Conservation (phyloP, 2,329 filamentous ascomycete species). For the Fusarium liriodendri region DNA sequence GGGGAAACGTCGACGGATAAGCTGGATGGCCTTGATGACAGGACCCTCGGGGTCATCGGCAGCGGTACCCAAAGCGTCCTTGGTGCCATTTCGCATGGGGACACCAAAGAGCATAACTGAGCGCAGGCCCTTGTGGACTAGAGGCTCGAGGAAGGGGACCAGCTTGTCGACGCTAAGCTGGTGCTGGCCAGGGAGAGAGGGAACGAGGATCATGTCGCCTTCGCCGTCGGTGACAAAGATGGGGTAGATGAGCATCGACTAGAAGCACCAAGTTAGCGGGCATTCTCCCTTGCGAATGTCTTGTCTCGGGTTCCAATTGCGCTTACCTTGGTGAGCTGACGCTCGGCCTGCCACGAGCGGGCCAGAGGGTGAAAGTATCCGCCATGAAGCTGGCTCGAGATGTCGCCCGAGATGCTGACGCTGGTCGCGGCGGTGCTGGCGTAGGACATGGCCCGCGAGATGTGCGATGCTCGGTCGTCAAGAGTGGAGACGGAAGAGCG, state of each 20-base stretch:
- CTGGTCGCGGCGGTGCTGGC: conserved; percentile 75
- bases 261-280: conserved; percentile 28
- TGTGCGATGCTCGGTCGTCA: conserved; percentile 69
- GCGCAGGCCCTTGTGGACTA: conserved; percentile 88
- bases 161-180: conserved; percentile 90
- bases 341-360: conserved; percentile 84
- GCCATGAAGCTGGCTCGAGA: conserved; percentile 85
- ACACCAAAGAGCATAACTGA: conserved; percentile 98
- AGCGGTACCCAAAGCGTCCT: conserved; percentile 90
- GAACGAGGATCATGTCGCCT: conserved; percentile 90
- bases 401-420: conserved; percentile 78
- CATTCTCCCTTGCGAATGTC: background rate
- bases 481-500: conserved; percentile 65
- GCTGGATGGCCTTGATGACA: conserved; percentile 86
- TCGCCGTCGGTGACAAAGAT: conserved; percentile 95
- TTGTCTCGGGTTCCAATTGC: background rate
- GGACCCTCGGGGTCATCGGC: conserved; percentile 95
- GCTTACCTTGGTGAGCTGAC: conserved; percentile 84
- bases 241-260: conserved; percentile 99
- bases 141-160: conserved; percentile 84
- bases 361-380: conserved; percentile 85
- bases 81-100: conserved; percentile 81
- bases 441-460: conserved; percentile 74
- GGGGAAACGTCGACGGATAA: conserved; percentile 87
- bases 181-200: conserved; percentile 90